Percentiles rank a stretch among this genome's conserved stretches.
Conservation (phyloP, 805 yeast genomes). For the Clavispora asparagi region DNA sequence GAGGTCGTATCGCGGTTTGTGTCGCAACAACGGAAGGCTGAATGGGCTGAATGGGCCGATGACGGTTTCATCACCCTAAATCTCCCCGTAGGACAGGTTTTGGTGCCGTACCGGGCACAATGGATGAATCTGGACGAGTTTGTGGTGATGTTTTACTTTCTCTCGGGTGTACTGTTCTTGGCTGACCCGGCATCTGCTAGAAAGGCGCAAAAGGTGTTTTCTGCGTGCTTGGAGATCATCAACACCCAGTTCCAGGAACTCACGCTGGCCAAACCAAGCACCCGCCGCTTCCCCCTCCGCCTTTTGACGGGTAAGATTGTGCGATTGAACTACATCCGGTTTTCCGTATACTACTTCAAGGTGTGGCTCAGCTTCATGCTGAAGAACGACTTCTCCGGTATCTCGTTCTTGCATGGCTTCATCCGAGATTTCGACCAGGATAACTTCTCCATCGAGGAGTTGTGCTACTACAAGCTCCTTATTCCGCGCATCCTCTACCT, state of each 20-base stretch:
- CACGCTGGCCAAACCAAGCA: constrained; percentile 1
- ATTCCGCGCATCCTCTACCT: constrained; percentile 35
- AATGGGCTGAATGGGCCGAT: constrained; percentile 25
- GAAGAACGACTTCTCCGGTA: constrained; percentile 17
- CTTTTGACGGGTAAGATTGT: constrained; percentile 12
- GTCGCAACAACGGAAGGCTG: constrained; percentile 12
- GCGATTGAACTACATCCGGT: constrained; percentile 23
- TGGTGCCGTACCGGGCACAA: constrained; percentile 20
- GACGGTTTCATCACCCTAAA: constrained; percentile 18
- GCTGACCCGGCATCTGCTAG: constrained; percentile 29
- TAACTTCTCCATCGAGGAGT: constrained; percentile 34
- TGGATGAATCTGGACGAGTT: constrained; percentile 44
- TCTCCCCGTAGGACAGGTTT: not conserved
- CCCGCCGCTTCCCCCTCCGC: constrained; percentile 3
- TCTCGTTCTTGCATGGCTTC: constrained; percentile 25
- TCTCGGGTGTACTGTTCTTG: constrained; percentile 38
- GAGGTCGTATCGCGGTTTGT: constrained; percentile 12
- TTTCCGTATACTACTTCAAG: constrained; percentile 27
- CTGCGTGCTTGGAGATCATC: constrained; percentile 22
- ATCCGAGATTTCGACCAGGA: constrained; percentile 32
- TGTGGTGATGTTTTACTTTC: constrained; percentile 34
- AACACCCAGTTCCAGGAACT: constrained; percentile 7
- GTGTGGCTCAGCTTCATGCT: constrained; percentile 31
- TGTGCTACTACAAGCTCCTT: constrained; percentile 29
- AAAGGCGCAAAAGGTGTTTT: constrained; percentile 32